Conservation (phyloP, 2,329 filamentous ascomycete species). For the Hirsutella minnesotensis region DNA sequence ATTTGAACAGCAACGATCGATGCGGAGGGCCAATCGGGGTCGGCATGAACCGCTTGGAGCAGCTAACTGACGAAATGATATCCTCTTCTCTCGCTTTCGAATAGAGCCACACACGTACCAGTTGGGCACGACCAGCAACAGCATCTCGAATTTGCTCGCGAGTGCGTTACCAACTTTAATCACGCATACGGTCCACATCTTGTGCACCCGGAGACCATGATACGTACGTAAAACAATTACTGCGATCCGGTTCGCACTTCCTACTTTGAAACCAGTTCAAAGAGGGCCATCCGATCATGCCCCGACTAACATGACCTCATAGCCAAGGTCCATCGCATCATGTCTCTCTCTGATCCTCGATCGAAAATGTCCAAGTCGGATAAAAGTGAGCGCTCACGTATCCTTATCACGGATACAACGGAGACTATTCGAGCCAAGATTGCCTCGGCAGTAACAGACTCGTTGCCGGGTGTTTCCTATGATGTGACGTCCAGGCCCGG, state of each 20-base stretch:
- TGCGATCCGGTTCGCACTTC: too few species aligned
- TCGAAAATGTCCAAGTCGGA: constrained; percentile 95
- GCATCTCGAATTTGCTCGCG: constrained; percentile 84
- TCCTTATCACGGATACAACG: constrained; percentile 65
- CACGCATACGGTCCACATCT: constrained; percentile 54
- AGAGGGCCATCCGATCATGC: too few species aligned
- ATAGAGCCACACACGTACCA: constrained; percentile 79
- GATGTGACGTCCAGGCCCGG: constrained; percentile 61
- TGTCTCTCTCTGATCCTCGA: constrained; percentile 70
- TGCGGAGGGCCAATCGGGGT: too few species aligned
- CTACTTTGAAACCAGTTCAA: too few species aligned
- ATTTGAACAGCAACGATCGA: too few species aligned
- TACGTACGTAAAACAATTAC: constrained; percentile 39
- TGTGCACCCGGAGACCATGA: constrained; percentile 55
- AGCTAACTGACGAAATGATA: not conserved
- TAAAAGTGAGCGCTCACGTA: constrained; percentile 57
- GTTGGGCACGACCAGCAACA: constrained; percentile 94
- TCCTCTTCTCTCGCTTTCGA: not conserved
- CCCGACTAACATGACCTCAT: too few species aligned
- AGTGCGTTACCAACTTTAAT: constrained; percentile 83
- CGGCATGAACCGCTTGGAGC: too few species aligned
- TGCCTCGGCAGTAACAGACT: constrained; percentile 66
- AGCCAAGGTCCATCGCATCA: constrained; percentile 76
- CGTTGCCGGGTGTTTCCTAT: constrained; percentile 53
- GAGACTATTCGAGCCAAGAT: constrained; percentile 59